Evolutionary conservation across 169 alveolate genomes (phyloP).

Genomic region (Toxoplasma gondii): DNA sequence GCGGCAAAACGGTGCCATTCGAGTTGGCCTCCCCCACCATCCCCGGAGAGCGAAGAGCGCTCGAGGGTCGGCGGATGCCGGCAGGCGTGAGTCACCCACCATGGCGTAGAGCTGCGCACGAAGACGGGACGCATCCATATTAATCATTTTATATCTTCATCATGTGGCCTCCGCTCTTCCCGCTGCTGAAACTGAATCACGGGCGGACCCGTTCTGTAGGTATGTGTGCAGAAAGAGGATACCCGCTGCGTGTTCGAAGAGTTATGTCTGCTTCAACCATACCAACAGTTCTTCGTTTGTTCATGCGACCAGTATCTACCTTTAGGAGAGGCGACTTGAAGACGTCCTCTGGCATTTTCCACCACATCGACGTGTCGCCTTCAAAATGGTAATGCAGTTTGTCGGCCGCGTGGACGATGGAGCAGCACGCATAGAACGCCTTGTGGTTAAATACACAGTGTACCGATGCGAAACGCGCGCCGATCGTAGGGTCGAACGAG

Average conservation of each 20-base stretch:
- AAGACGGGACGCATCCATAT: background rate
- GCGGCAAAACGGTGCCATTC: background rate
- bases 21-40: background rate
- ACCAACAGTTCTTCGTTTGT: too few relatives aligned
- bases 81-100: background rate
- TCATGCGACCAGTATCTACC: background rate
- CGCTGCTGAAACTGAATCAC: too few relatives aligned
- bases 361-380: background rate
- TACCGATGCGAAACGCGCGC: background rate
- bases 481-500: background rate
- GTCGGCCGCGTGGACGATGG: background rate
- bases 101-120: background rate
- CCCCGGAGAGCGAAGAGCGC: background rate
- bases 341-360: slow-evolving; percentile 2
- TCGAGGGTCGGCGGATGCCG: background rate
- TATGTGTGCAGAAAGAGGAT: too few relatives aligned
- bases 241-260: too few relatives aligned
- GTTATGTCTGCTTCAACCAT: too few relatives aligned
- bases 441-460: slow-evolving; percentile 62
- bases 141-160: too few relatives aligned
- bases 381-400: background rate
- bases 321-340: background rate
- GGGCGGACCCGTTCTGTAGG: too few relatives aligned
- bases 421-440: slow-evolving; percentile 43
- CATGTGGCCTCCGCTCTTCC: too few relatives aligned